These are phyloP conservation scores for Cymbopogon flexuosus DNA, from an alignment of 202 grass and related monocot genomes.

Conservation along the genomic window DNA sequence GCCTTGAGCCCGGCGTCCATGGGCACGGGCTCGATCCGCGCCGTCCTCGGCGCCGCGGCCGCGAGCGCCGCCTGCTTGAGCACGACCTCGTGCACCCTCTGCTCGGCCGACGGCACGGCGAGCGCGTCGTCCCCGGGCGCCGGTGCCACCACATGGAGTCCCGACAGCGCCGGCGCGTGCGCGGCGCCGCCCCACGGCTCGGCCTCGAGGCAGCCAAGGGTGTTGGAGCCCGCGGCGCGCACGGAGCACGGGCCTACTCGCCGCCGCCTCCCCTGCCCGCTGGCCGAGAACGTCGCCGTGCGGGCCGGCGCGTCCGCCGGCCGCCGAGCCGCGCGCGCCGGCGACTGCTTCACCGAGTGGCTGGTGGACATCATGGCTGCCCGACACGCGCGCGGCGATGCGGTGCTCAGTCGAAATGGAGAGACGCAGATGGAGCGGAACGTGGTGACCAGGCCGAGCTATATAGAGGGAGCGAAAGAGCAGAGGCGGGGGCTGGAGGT, in stretches of 20 bases:
- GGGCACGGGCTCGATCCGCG: slow-evolving; percentile 19
- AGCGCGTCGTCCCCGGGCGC: slow-evolving; percentile 25
- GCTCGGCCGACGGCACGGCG: slow-evolving; percentile 42
- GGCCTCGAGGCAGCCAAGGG: slow-evolving; percentile 36
- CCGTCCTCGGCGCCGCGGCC: slow-evolving; percentile 5
- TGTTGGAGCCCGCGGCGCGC: slow-evolving; percentile 18
- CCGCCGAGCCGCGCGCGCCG: background rate
- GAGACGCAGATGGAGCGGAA: background rate
- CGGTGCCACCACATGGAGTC: slow-evolving; percentile 24
- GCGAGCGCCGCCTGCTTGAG: slow-evolving; percentile 74
- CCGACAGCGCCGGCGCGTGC: background rate
- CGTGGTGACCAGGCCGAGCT: background rate
- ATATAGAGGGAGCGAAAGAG: background rate
- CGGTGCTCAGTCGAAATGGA: background rate
- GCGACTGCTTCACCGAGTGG: background rate
- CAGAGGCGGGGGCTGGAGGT: background rate
- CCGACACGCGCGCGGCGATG: background rate
- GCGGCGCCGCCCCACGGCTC: slow-evolving; percentile 28
- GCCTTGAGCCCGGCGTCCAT: slow-evolving; percentile 41
- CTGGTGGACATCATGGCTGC: slow-evolving; percentile 23
- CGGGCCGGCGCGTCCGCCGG: background rate
- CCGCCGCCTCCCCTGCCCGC: background rate
- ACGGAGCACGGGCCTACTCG: slow-evolving; percentile 26
- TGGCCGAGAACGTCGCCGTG: background rate
- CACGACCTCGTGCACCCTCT: slow-evolving; percentile 78